Evolutionary conservation across 179 eudicot genomes (phyloP), one percentile per base, ranked within the genome.

Genomic region (Kewa caespitosa): DNA sequence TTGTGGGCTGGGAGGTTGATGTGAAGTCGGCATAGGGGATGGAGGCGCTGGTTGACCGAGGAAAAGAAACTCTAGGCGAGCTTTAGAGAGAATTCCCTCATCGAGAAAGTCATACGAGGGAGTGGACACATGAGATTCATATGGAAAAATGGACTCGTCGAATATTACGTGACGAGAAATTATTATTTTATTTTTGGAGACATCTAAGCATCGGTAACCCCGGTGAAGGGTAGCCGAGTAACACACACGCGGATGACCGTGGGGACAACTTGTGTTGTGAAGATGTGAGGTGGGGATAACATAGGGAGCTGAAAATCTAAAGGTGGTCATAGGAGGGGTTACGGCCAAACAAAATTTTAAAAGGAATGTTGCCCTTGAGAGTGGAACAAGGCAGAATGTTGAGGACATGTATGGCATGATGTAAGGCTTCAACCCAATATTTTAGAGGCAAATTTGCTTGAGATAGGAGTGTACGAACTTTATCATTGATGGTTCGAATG

Each of bases 261-360:
- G 67, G 41, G 34, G 52, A 48, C 0, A 72, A 38, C 39, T 72
- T 78, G 57, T 78, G 54, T 4, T 37, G 38, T 10, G 67, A 28
- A 27, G 38, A 67, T 6, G 69, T n/a, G 14, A 78, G 0, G 23
- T 38, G 25, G 0, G 76, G 72, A 17, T 34, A 77, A 32, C 75
- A 77, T 15, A 61, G 32, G n/a, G 76, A 77, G 70, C 80, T 76
- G 34, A 77, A 77, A 6, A 60, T 36, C 28, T 17, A 36, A 1
- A 60, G 65, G 20, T 60, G 65, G 12, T 28, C 1, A 8, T 28
- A 30, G 18, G 36, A 28, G 6, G 36, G 36, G 2, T 28, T 1
- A 1, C 17, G 1, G 65, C 31, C 5, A 30, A 28, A 60, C 1
- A 60, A 36, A 6, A 6, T 12, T 13, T 30, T 22, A 17, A 9